phyloP scores from a whole-genome alignment of 768 basidiomycete species.

The Dacryopinax spathularia region DNA sequence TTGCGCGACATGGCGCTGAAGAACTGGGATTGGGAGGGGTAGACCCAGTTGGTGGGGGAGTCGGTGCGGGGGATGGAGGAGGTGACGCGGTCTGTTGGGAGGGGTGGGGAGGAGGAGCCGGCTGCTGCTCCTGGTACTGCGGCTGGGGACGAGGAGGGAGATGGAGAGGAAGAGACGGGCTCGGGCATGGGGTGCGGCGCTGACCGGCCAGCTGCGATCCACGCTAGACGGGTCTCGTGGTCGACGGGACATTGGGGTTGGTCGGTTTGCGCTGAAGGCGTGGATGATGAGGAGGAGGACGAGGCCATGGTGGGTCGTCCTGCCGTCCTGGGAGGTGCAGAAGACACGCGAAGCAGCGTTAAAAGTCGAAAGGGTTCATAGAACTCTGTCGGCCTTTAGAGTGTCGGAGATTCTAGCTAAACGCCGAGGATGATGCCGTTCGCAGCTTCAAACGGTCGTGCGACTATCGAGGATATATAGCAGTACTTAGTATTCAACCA shows the following conservation, averaged over 20 bases:
- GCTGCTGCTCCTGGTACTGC: neutral
- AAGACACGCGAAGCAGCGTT: too few relatives aligned
- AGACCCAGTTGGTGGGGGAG: constrained; percentile 72
- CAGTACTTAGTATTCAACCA: too few relatives aligned
- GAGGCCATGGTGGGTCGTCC: too few relatives aligned
- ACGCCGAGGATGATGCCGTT: too few relatives aligned
- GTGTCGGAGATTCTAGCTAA: too few relatives aligned
- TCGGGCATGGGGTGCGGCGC: constrained; percentile 3
- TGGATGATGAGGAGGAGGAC: neutral
- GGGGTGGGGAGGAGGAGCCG: constrained; percentile 17
- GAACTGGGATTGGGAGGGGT: constrained; percentile 97
- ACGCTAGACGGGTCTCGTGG: constrained; percentile 18
- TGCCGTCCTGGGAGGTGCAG: too few relatives aligned
- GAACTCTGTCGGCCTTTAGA: too few relatives aligned
- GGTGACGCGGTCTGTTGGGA: constrained; percentile 61
- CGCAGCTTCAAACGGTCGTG: too few relatives aligned
- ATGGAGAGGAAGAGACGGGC: constrained; percentile 9
- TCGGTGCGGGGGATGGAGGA: constrained; percentile 74
- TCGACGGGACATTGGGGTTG: constrained; percentile 43
- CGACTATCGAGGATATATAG: too few relatives aligned
- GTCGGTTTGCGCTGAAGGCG: constrained; percentile 13
- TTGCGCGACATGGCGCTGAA: constrained; percentile 94
- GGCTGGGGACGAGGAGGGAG: neutral
- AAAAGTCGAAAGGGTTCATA: too few relatives aligned
- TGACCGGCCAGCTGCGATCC: constrained; percentile 7